These are phyloP conservation scores for Boletus pseudopeckii DNA, from an alignment of 768 basidiomycete species.

Conservation along the genomic window DNA sequence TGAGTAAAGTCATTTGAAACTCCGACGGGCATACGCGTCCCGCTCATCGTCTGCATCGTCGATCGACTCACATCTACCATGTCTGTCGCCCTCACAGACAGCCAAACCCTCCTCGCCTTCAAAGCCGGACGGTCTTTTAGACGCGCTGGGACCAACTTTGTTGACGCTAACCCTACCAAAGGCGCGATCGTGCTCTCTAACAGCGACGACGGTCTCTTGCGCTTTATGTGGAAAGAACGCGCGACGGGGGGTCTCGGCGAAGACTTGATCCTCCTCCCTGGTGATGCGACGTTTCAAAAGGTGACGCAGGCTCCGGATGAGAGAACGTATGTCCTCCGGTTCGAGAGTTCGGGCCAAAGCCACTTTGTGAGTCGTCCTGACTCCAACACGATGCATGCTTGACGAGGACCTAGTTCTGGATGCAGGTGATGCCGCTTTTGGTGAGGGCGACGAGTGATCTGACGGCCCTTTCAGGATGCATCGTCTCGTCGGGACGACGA, in stretches of 20 bases:
- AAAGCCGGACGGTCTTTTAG: constrained; percentile 76
- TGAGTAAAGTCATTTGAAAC: constrained; percentile 17
- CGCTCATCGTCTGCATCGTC: background rate
- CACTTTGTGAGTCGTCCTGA: constrained; percentile 71
- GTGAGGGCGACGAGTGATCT: background rate
- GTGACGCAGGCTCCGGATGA: constrained; percentile 64
- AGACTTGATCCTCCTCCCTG: constrained; percentile 85
- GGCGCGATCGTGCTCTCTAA: constrained; percentile 68
- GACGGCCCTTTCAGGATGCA: constrained; percentile 48
- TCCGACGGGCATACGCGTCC: constrained; percentile 22
- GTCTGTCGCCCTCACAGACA: constrained; percentile 28
- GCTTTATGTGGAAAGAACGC: constrained; percentile 79
- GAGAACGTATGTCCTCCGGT: constrained; percentile 84
- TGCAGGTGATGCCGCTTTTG: constrained; percentile 56
- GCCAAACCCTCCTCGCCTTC: constrained; percentile 41
- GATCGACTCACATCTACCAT: constrained; percentile 1
- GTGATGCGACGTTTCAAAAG: constrained; percentile 78
- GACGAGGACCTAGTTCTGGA: constrained; percentile 62
- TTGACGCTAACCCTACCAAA: constrained; percentile 67
- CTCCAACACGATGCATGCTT: background rate
- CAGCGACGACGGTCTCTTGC: constrained; percentile 73
- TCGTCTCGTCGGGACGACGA: constrained; percentile 66
- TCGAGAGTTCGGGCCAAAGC: constrained; percentile 83
- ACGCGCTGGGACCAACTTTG: constrained; percentile 59
- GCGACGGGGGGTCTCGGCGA: constrained; percentile 59